These are phyloP conservation scores for Blastocystis sp. DNA, from an alignment of 352 stramenopile species.

Conservation along the genomic window DNA sequence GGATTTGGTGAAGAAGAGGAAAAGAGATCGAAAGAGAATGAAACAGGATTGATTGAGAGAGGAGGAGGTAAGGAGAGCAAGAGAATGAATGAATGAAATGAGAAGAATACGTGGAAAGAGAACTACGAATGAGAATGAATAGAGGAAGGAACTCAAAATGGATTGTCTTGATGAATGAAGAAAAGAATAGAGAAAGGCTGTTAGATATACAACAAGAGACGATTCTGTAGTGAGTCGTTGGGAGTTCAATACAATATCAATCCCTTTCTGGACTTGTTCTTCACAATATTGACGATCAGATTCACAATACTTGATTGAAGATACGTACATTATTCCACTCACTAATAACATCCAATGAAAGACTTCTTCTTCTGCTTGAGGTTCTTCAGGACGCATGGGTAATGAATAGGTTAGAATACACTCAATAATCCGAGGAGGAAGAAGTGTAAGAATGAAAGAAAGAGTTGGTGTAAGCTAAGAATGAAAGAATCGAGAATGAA, in stretches of 20 bases:
- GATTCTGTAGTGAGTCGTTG: not conserved
- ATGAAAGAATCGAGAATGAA: not conserved
- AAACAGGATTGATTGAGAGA: not conserved
- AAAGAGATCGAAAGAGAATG: conserved; percentile 16
- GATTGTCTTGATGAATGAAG: not conserved
- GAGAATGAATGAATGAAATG: not conserved
- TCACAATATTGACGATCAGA: not conserved
- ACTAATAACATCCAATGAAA: not conserved
- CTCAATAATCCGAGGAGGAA: not conserved
- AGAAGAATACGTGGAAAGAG: not conserved
- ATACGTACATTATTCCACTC: not conserved
- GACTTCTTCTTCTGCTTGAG: not conserved
- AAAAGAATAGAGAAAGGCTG: not conserved
- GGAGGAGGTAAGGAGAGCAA: not conserved
- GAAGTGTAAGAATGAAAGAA: not conserved
- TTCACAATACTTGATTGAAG: not conserved
- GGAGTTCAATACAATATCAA: not conserved
- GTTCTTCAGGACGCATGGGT: not conserved
- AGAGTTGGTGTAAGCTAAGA: not conserved
- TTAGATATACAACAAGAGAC: not conserved
- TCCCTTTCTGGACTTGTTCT: not conserved
- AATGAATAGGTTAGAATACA: not conserved
- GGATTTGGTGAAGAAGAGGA: not conserved
- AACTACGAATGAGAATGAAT: not conserved
- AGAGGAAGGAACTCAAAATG: not conserved